Evolutionary conservation across 495 filamentous ascomycete species (phyloP).

Genomic region (Paragyromitra xinjiangensis): DNA sequence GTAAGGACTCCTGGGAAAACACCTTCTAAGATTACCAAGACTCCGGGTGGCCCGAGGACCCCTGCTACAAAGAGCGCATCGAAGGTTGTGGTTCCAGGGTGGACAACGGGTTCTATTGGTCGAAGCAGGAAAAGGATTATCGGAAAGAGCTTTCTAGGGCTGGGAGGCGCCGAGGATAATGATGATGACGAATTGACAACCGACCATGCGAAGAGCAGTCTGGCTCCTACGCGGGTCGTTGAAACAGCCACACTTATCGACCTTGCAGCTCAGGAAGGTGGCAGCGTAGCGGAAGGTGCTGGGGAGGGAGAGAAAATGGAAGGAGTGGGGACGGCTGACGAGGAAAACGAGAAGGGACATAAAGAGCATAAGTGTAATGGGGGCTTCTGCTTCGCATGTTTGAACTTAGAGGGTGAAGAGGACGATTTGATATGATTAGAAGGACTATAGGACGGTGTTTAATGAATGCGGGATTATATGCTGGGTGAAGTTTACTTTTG

Average conservation of each 20-base stretch:
- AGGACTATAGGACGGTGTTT: background rate
- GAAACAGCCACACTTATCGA: background rate
- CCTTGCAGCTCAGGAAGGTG: background rate
- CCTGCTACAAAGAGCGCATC: background rate
- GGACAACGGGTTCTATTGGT: slow-evolving; percentile 29
- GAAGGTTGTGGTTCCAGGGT: slow-evolving; percentile 14
- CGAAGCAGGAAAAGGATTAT: no score
- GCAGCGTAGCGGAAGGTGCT: background rate
- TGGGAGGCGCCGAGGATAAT: background rate
- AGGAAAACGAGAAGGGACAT: background rate
- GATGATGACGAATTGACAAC: slow-evolving; percentile 3
- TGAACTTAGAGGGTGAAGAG: slow-evolving; percentile 44
- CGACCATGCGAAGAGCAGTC: background rate
- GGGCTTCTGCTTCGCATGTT: slow-evolving; percentile 41
- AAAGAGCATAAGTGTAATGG: slow-evolving; percentile 20
- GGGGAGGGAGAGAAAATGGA: background rate
- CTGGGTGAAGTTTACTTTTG: background rate
- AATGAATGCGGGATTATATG: background rate
- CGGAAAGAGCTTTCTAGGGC: slow-evolving; percentile 15
- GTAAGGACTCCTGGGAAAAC: background rate
- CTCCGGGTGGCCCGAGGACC: background rate
- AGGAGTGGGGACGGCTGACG: background rate
- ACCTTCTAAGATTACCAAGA: background rate
- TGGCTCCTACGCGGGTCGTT: background rate
- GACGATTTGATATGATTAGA: slow-evolving; percentile 42